phyloP scores from a whole-genome alignment of 768 basidiomycete species.

The Termitomyces sp. region DNA sequence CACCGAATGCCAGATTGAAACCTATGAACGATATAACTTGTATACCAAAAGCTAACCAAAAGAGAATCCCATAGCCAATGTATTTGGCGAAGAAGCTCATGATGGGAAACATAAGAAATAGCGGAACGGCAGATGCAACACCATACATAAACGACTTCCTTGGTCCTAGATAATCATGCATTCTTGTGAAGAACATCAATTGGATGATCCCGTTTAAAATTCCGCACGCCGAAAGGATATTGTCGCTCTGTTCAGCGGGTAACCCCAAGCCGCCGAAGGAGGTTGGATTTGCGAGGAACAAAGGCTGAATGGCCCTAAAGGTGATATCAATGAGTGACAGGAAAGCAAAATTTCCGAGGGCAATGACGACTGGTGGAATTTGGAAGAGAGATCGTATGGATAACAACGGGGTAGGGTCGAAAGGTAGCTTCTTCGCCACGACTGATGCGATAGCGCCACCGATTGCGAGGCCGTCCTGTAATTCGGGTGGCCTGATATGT shows the following conservation, averaged over 20 bases:
- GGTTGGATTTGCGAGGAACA: constrained; percentile 69
- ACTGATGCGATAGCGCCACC: constrained; percentile 9
- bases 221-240: constrained; percentile 57
- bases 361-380: constrained; percentile 48
- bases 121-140: constrained; percentile 46
- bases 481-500: constrained; percentile 11
- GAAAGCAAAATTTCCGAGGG: constrained; percentile 60
- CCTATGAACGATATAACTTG: constrained; percentile 47
- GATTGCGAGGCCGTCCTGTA: constrained; percentile 6
- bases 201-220: constrained; percentile 63
- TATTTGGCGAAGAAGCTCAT: constrained; percentile 52
- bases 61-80: constrained; percentile 40
- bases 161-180: constrained; percentile 60
- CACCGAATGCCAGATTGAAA: constrained; percentile 56
- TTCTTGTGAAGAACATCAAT: constrained; percentile 58
- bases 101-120: constrained; percentile 57
- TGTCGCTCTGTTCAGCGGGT: constrained; percentile 59
- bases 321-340: constrained; percentile 67
- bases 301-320: constrained; percentile 59
- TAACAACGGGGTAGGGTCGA: constrained; percentile 31
- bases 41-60: constrained; percentile 48
- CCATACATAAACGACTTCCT: constrained; percentile 56
- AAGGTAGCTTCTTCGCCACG: constrained; percentile 2
- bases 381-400: constrained; percentile 51
- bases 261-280: constrained; percentile 68